Evolutionary conservation across 495 filamentous ascomycete genomes (phyloP).

Genomic region (Geopyxis carbonaria): DNA sequence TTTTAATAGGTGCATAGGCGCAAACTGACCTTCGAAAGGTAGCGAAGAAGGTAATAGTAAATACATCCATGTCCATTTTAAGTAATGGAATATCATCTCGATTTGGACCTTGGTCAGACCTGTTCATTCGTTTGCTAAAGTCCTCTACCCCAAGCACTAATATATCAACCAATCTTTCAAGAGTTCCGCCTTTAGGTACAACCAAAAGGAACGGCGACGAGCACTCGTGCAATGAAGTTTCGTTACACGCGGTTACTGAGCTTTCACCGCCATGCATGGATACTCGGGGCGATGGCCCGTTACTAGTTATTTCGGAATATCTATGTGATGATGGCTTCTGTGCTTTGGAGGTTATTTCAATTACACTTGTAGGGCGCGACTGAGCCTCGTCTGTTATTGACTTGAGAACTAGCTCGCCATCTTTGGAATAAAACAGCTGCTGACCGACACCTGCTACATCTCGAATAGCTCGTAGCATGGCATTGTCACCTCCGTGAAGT

Average conservation of each 20-base stretch:
- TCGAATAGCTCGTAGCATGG: constrained; percentile 23
- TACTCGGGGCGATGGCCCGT: constrained; percentile 16
- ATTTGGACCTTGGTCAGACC: constrained; percentile 10
- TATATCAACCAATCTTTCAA: constrained; percentile 26
- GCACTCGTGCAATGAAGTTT: no score
- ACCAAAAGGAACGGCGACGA: constrained; percentile 22
- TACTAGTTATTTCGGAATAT: constrained; percentile 20
- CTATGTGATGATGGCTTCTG: constrained; percentile 21
- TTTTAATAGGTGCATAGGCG: not conserved
- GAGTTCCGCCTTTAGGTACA: constrained; percentile 26
- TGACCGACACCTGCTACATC: constrained; percentile 26
- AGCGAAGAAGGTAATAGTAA: constrained; percentile 27
- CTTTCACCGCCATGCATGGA: constrained; percentile 11
- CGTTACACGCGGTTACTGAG: no score
- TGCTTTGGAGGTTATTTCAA: constrained; percentile 24
- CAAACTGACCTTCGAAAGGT: constrained; percentile 27
- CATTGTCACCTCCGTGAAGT: constrained; percentile 23
- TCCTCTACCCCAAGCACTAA: constrained; percentile 26
- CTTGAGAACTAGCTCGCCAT: constrained; percentile 25
- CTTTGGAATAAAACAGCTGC: constrained; percentile 25
- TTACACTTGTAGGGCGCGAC: constrained; percentile 23
- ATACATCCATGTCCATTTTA: constrained; percentile 27
- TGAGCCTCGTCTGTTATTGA: constrained; percentile 22
- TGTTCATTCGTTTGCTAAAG: constrained; percentile 26
- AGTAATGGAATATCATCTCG: constrained; percentile 17